These are phyloP conservation scores for Cunninghamia lanceolata DNA, from an alignment of 75 land plant species.

Conservation along the genomic window DNA sequence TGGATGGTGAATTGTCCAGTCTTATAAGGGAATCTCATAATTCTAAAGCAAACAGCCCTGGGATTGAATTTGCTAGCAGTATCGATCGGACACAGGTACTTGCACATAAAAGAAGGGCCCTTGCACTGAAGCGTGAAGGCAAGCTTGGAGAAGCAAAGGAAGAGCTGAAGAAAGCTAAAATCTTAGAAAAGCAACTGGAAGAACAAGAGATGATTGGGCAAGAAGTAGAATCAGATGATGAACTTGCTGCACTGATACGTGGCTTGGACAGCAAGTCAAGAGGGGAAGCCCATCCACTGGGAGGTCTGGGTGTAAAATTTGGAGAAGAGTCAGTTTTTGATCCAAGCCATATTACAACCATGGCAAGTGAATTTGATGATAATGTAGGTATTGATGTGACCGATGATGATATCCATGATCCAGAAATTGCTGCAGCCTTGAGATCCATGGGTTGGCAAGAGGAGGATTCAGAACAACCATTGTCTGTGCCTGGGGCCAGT, in stretches of 20 bases:
- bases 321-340: constrained; percentile 15
- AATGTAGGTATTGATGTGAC: constrained; percentile 65
- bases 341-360: constrained; percentile 25
- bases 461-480: constrained; percentile 29
- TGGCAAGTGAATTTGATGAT: constrained; percentile 41
- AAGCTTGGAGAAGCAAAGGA: constrained; percentile 90
- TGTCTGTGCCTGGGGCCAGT: background rate
- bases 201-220: constrained; percentile 65
- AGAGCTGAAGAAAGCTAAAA: constrained; percentile 88
- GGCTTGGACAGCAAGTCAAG: constrained; percentile 55
- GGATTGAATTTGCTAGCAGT: constrained; percentile 20
- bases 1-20: constrained; percentile 68
- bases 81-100: constrained; percentile 54
- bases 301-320: constrained; percentile 7
- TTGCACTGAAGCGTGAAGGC: constrained; percentile 82
- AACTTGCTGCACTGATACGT: constrained; percentile 61
- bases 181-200: constrained; percentile 78
- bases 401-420: constrained; percentile 87
- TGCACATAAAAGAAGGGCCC: constrained; percentile 82
- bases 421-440: constrained; percentile 73
- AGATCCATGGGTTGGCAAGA: constrained; percentile 88
- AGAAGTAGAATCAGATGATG: constrained; percentile 84
- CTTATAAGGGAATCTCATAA: constrained; percentile 52
- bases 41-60: constrained; percentile 13
- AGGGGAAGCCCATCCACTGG: constrained; percentile 7